Base-by-base conservation (phyloP, 2,329 filamentous ascomycete species). In the Fusarium sp. region DNA sequence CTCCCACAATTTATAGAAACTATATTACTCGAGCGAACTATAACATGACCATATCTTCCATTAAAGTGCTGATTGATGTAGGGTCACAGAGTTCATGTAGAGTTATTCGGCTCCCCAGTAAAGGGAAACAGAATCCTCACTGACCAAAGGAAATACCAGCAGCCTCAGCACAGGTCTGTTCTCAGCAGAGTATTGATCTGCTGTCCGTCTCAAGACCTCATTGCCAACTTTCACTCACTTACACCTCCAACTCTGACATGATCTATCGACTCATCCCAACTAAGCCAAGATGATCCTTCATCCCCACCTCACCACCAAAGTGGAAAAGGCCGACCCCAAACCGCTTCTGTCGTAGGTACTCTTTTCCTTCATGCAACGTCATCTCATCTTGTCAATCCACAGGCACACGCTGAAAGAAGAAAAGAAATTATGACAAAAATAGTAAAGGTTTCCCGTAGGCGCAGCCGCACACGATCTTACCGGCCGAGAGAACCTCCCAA, bases 361-460 rank as follows among this genome's bases (percentile, higher is more conserved):
- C 33, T 39, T 58, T 55, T 39, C 56, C 31, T 48, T 61, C 38
- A 38, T 44, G 45, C 57, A 74, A 69, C 67, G 67, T 63, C 72
- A 74, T 69, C 42, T 68, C 51, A 49, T 57, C 38, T 49, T 17
- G 41, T 28, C 54, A 22, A 45, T 62, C 52, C 36, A 28, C 39
- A 51, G 28, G 58, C 49, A 38, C 51, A 41, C 44, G 24, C 28
- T 51, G 33, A 26, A 48, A 48, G 39, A 58, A 69, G 42, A 69
- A 72, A 65, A 47, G 33, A 56, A 58, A 39, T 59, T 73, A 67
- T 60, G 52, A 74, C 72, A 59, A 59, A 84, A 96, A 65, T 51
- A 74, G 71, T 56, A 74, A 74, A 59, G 72, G 49, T 55, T 35
- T 38, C 41, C 45, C 39, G 41, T 24, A 26, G 42, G 35, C 24